Evolutionary conservation across 2,329 filamentous ascomycete species (phyloP).

Genomic region (Colletotrichum gloeosporioides): DNA sequence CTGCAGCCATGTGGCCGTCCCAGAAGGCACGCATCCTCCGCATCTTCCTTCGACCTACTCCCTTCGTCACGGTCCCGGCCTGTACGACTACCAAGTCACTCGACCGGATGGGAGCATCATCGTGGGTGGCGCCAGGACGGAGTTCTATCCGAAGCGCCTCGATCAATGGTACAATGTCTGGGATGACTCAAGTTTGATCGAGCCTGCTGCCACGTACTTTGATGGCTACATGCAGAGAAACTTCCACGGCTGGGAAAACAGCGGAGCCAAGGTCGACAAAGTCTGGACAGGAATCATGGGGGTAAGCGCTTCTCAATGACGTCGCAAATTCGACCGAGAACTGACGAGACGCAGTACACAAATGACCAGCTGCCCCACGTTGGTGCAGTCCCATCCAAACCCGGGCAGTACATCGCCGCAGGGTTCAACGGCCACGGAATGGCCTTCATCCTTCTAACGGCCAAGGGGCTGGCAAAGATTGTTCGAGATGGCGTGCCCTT

Average conservation of each 20-base stretch:
- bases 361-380: constrained; percentile 10
- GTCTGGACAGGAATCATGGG: constrained; percentile 43
- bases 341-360: constrained; percentile 37
- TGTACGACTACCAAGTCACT: constrained; percentile 45
- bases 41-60: constrained; percentile 29
- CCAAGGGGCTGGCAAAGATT: constrained; percentile 46
- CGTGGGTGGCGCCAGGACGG: constrained; percentile 41
- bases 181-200: constrained; percentile 46
- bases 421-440: constrained; percentile 60
- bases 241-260: constrained; percentile 52
- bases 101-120: constrained; percentile 49
- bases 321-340: constrained; percentile 13
- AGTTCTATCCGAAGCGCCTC: background rate
- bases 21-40: constrained; percentile 22
- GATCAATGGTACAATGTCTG: constrained; percentile 47
- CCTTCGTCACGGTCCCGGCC: constrained; percentile 23
- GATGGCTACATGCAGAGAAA: constrained; percentile 49
- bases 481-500: constrained; percentile 34
- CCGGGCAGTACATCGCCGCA: constrained; percentile 46
- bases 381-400: constrained; percentile 38
- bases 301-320: constrained; percentile 26
- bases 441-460: constrained; percentile 46
- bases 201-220: constrained; percentile 44
- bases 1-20: constrained; percentile 32
- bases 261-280: constrained; percentile 36